Conservation (phyloP, 2,329 filamentous ascomycete genomes). For the Massarina eburnea region DNA sequence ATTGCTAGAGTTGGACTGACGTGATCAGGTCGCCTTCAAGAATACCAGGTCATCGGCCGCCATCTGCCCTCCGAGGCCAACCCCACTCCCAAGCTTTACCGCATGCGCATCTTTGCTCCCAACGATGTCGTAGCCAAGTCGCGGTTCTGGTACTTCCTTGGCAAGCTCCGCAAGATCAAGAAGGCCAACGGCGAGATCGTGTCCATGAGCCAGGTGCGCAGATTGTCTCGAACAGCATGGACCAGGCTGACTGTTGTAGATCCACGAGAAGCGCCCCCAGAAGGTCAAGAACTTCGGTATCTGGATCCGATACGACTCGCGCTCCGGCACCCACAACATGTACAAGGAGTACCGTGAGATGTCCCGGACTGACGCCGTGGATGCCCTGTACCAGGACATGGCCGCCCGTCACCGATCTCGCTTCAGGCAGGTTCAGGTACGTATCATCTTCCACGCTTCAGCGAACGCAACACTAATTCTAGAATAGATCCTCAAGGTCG, state of each 20-base stretch:
- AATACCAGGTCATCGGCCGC: conserved; percentile 99
- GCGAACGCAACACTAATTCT: conserved; percentile 1
- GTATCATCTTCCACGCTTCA: conserved; percentile 45
- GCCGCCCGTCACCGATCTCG: conserved; percentile 96
- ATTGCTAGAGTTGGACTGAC: conserved; percentile 26
- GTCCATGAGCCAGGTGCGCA: conserved; percentile 85
- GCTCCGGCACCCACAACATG: conserved; percentile 99
- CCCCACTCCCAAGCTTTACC: conserved; percentile 97
- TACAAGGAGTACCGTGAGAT: conserved; percentile 99
- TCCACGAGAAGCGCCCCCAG: conserved; percentile 97
- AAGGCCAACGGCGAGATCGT: conserved; percentile 99
- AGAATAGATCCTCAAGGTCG: conserved; percentile 89
- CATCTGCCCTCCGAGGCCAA: conserved; percentile 97
- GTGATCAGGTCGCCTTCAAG: conserved; percentile 89
- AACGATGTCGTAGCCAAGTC: conserved; percentile 99
- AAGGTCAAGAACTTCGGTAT: conserved; percentile 99
- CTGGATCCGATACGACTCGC: conserved; percentile 99
- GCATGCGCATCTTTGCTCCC: conserved; percentile 99
- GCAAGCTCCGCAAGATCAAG: conserved; percentile 99
- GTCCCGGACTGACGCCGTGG: conserved; percentile 91
- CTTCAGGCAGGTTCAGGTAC: conserved; percentile 98
- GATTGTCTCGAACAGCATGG: neutral
- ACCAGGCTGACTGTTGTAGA: conserved; percentile 56
- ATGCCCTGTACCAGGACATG: conserved; percentile 99
- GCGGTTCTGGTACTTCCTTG: conserved; percentile 99